These are phyloP conservation scores for Blastobotrys persicus DNA, from an alignment of 1,139 yeast genomes.

Conservation along the genomic window DNA sequence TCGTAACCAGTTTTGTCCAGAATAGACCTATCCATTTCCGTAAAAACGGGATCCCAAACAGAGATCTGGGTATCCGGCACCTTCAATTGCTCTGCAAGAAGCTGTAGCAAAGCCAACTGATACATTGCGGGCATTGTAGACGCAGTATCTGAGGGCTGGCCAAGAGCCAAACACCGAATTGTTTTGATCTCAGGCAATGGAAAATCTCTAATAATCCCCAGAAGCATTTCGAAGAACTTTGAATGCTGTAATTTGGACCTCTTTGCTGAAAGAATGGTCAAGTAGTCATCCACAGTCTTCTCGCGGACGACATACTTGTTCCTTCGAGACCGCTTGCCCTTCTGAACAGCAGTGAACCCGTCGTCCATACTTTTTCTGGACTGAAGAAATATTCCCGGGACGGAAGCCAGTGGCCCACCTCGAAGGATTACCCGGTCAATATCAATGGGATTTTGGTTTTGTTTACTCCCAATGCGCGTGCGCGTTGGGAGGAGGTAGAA, in stretches of 20 bases:
- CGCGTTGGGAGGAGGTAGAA: not conserved
- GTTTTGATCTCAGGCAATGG: slow-evolving; percentile 18
- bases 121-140: slow-evolving; percentile 49
- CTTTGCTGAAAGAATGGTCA: slow-evolving; percentile 15
- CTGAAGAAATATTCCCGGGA: not conserved
- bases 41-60: slow-evolving; percentile 65
- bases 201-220: slow-evolving; percentile 11
- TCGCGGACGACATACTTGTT: slow-evolving; percentile 21
- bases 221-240: slow-evolving; percentile 16
- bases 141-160: slow-evolving; percentile 56
- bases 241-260: slow-evolving; percentile 17
- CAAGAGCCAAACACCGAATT: slow-evolving; percentile 71
- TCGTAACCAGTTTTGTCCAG: slow-evolving; percentile 33
- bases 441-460: not conserved
- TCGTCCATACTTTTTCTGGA: slow-evolving; percentile 6
- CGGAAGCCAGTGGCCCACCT: not conserved
- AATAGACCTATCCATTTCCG: slow-evolving; percentile 42
- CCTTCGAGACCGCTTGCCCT: slow-evolving; percentile 15
- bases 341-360: slow-evolving; percentile 12
- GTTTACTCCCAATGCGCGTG: not conserved
- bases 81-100: slow-evolving; percentile 37
- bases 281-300: slow-evolving; percentile 28
- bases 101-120: slow-evolving; percentile 57
- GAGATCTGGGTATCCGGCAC: slow-evolving; percentile 39
- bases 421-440: not conserved